These are phyloP conservation scores for Eremothecium sinecaudum DNA, from an alignment of 1,139 yeast genomes.

Conservation along the genomic window DNA sequence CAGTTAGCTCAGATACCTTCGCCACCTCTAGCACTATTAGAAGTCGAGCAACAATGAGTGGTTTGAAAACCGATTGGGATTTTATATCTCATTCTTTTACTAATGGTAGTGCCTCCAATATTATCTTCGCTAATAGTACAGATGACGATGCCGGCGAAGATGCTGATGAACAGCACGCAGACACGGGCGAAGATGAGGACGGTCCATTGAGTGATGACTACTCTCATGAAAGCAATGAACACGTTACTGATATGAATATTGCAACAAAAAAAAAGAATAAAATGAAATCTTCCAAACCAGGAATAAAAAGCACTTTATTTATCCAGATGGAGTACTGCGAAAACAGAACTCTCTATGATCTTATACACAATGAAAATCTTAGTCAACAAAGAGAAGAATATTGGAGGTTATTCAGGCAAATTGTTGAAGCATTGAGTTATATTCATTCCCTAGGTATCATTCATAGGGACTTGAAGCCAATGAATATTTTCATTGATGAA, in stretches of 20 bases:
- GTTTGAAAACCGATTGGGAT: constrained; percentile 35
- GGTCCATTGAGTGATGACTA: not conserved
- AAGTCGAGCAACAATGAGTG: constrained; percentile 21
- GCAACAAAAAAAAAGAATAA: constrained; percentile 3
- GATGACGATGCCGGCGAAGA: constrained; percentile 28
- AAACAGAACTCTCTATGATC: constrained; percentile 75
- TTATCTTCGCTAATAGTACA: constrained; percentile 47
- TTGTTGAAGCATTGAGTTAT: constrained; percentile 82
- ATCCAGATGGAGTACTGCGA: constrained; percentile 99
- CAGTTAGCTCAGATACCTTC: constrained; percentile 22
- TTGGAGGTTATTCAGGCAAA: constrained; percentile 83
- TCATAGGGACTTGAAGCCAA: constrained; percentile 91
- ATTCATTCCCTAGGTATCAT: constrained; percentile 91
- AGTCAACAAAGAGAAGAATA: constrained; percentile 66
- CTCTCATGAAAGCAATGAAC: not conserved
- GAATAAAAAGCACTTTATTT: constrained; percentile 45
- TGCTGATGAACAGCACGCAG: constrained; percentile 26
- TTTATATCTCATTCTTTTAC: constrained; percentile 55
- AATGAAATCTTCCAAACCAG: constrained; percentile 7
- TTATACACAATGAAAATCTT: constrained; percentile 68
- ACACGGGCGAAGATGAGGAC: constrained; percentile 8
- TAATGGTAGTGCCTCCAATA: constrained; percentile 40
- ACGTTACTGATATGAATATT: constrained; percentile 5
- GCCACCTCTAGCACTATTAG: constrained; percentile 11
- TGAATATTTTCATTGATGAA: constrained; percentile 89